Evolutionary conservation across 2,329 filamentous ascomycete species (phyloP), one percentile per base, ranked within the genome.

Genomic region (Fonsecaea pedrosoi): DNA sequence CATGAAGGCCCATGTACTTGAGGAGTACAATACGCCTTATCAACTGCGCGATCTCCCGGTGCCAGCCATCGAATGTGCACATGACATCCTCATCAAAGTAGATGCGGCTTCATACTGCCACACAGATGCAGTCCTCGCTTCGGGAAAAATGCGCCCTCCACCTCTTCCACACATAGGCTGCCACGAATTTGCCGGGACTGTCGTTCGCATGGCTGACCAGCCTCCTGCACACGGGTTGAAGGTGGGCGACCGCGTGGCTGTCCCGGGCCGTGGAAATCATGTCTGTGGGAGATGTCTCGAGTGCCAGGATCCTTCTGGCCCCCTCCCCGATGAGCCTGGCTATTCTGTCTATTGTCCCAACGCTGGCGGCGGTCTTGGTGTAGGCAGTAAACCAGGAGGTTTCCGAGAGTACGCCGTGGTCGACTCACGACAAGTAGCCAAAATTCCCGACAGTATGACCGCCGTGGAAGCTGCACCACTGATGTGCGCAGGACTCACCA

Each of bases 101-200:
- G 77, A 79, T 55, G 82, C 82, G 6, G 81, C 81, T 8, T 82
- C 80, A 0, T 83, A 83, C 69, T 83, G 80, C 72, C 81, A 83
- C 69, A 83, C 80, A 7, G 78, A 81, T 60, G 75, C 72, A 21
- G 76, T 79, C 13, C 74, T 80, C 21, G 76, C 78, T 34, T 68
- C 76, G 38, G 78, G 78, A 8, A 70, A 75, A 53, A 76, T 79
- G 75, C 72, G 72, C 7, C 73, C 72, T 1, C 67, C 76, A 32
- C 79, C 81, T 0, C 75, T 75, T 2, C 82, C 82, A 9, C 81
- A 82, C 66, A 73, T 82, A 40, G 78, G 80, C 40, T 80, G 78
- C 62, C 81, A 83, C 69, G 82, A 83, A 62, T 82, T 82, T 62
- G 80, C 81, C 0, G 81, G 82, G 12, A 80, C 77, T 6, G 73